phyloP scores from a whole-genome alignment of 2,329 filamentous ascomycete species.

The Colletotrichum sp. region DNA sequence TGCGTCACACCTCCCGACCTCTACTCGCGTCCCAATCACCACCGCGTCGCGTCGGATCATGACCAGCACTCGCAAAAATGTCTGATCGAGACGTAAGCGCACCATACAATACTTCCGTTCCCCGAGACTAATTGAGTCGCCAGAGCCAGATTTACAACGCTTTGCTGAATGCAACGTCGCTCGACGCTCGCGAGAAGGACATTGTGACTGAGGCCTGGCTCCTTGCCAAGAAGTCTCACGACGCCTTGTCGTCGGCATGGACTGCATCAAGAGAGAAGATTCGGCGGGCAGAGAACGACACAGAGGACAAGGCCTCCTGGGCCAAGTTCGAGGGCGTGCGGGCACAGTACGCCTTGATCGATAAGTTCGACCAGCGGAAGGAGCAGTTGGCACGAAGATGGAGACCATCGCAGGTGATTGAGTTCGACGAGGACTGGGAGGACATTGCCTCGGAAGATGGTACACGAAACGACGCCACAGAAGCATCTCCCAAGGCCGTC shows the following conservation, averaged over 20 bases:
- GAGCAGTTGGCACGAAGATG: background rate
- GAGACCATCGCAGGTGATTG: background rate
- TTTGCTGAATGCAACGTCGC: background rate
- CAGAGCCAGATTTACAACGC: background rate
- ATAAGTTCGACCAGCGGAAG: background rate
- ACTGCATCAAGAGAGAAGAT: background rate
- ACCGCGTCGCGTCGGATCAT: background rate
- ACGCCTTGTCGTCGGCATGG: background rate
- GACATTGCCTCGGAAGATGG: background rate
- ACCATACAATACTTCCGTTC: background rate
- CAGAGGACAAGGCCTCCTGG: background rate
- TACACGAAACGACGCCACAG: background rate
- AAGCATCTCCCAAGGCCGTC: background rate
- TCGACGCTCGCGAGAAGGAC: background rate
- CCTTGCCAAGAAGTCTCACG: background rate
- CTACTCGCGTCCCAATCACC: background rate
- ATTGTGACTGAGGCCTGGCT: background rate
- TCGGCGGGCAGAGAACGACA: background rate
- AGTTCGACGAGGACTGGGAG: background rate
- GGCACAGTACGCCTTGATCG: background rate
- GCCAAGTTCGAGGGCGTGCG: background rate
- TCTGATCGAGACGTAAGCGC: background rate
- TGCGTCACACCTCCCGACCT: accelerated
- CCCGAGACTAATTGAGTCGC: background rate
- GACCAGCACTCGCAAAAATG: background rate